A percentile compares a stretch with the other conserved stretches of the same genome.
These are phyloP conservation scores for Sporisorium sorghi DNA, from an alignment of 1,284 basidiomycete species.

Conservation along the genomic window DNA sequence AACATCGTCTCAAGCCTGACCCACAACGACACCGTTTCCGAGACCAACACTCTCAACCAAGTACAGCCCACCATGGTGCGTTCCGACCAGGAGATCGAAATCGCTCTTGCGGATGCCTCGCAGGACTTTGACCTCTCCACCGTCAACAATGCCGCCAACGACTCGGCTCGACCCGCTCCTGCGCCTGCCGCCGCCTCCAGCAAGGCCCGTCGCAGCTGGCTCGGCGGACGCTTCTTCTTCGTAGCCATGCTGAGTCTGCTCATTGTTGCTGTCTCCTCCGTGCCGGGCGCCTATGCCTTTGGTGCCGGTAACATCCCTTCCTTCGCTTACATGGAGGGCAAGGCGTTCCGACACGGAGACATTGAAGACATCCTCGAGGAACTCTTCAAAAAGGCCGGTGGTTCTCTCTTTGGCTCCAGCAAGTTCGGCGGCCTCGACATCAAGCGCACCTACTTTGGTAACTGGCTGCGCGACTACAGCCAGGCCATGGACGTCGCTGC, in stretches of 20 bases:
- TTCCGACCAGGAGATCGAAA: slow-evolving; percentile 30
- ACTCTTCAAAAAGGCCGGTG: slow-evolving; percentile 58
- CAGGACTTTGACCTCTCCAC: slow-evolving; percentile 22
- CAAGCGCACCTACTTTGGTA: slow-evolving; percentile 67
- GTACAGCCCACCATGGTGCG: slow-evolving; percentile 17
- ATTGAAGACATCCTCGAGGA: slow-evolving; percentile 61
- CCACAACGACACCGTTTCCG: background rate
- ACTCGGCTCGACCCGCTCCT: background rate
- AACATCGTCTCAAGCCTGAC: background rate
- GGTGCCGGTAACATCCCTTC: slow-evolving; percentile 64
- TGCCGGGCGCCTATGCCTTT: slow-evolving; percentile 54
- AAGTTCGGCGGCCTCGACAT: slow-evolving; percentile 66
- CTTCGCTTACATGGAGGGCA: slow-evolving; percentile 59
- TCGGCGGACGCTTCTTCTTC: slow-evolving; percentile 40
- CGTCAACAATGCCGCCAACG: slow-evolving; percentile 1
- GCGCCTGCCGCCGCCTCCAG: background rate
- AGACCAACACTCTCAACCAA: background rate
- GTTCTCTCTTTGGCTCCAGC: slow-evolving; percentile 50
- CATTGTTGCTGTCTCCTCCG: slow-evolving; percentile 37
- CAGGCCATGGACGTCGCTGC: slow-evolving; percentile 75
- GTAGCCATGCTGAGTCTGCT: slow-evolving; percentile 41
- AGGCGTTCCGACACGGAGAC: slow-evolving; percentile 64
- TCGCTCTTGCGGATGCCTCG: slow-evolving; percentile 43
- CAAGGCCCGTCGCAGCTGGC: slow-evolving; percentile 35
- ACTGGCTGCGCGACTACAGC: slow-evolving; percentile 62